Evolutionary conservation across 1,284 basidiomycete genomes (phyloP).

Genomic region (Neolentinus lepideus): DNA sequence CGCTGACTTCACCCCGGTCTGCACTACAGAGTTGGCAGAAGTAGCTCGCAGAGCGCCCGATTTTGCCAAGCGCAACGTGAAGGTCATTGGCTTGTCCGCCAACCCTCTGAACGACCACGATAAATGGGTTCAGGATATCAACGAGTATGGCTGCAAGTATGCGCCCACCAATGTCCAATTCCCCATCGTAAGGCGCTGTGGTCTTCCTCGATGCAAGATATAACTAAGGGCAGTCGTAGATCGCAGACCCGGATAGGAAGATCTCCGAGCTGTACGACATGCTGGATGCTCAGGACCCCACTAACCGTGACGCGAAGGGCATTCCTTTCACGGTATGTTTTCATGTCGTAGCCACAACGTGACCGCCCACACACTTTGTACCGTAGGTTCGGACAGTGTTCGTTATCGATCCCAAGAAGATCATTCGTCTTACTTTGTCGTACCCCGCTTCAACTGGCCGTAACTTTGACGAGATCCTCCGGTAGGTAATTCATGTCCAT

Average conservation of each 20-base stretch:
- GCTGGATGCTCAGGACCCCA: conserved; percentile 92
- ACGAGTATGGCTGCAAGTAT: conserved; percentile 64
- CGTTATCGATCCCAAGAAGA: conserved; percentile 88
- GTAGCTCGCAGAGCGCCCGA: conserved; percentile 84
- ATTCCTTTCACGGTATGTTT: conserved; percentile 73
- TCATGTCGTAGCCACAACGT: conserved; percentile 2
- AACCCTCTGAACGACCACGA: conserved; percentile 85
- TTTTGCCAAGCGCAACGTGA: conserved; percentile 84
- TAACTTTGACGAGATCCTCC: conserved; percentile 85
- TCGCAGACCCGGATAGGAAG: conserved; percentile 87
- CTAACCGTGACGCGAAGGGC: conserved; percentile 92
- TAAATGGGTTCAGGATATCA: conserved; percentile 91
- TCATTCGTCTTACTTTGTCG: conserved; percentile 82
- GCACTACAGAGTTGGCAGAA: conserved; percentile 96
- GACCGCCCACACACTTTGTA: neutral
- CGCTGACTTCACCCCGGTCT: conserved; percentile 80
- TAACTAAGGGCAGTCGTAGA: conserved; percentile 36
- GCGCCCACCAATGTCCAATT: conserved; percentile 75
- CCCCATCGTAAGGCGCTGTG: conserved; percentile 68
- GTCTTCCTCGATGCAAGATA: conserved; percentile 5
- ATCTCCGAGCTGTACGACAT: conserved; percentile 88
- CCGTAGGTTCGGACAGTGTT: conserved; percentile 94
- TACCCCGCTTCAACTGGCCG: conserved; percentile 87
- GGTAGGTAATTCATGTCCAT: conserved; percentile 34
- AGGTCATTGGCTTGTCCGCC: conserved; percentile 92